A percentile compares a stretch with the other conserved stretches of the same genome.
phyloP scores from a whole-genome alignment of 1,284 basidiomycete species.

The Tetrapyrgos nigripes region DNA sequence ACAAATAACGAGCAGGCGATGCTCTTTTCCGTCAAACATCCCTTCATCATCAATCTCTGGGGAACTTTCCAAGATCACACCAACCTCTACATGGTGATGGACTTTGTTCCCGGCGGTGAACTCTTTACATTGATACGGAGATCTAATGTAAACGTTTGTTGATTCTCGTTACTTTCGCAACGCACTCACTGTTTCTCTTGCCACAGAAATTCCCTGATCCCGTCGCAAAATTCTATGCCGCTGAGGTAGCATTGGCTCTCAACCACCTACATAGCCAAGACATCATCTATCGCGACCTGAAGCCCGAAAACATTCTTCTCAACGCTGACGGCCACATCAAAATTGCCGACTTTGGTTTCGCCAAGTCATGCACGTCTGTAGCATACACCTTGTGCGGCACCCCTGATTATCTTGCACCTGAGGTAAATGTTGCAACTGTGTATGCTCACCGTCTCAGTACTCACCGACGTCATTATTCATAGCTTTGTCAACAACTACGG shows the following conservation, averaged over 20 bases:
- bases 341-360: constrained; percentile 98
- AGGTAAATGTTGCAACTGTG: constrained; percentile 51
- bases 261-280: constrained; percentile 91
- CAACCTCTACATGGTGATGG: constrained; percentile 99
- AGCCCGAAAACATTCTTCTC: constrained; percentile 96
- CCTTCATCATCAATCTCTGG: constrained; percentile 98
- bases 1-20: constrained; percentile 96
- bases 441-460: background rate
- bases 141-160: constrained; percentile 71
- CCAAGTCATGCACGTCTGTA: constrained; percentile 88
- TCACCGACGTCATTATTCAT: constrained; percentile 32
- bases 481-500: constrained; percentile 88
- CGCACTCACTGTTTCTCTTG: background rate
- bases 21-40: constrained; percentile 89
- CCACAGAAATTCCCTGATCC: constrained; percentile 94
- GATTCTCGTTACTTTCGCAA: constrained; percentile 10
- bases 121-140: constrained; percentile 91
- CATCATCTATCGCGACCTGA: constrained; percentile 97
- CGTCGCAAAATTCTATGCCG: constrained; percentile 98
- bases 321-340: constrained; percentile 97
- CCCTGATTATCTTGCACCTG: constrained; percentile 95
- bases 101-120: constrained; percentile 98
- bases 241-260: constrained; percentile 95
- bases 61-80: constrained; percentile 94
- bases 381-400: constrained; percentile 99